A percentile compares a stretch with the other conserved stretches of the same genome.
Conservation (phyloP, 805 yeast genomes). For the Candida caryicola region DNA sequence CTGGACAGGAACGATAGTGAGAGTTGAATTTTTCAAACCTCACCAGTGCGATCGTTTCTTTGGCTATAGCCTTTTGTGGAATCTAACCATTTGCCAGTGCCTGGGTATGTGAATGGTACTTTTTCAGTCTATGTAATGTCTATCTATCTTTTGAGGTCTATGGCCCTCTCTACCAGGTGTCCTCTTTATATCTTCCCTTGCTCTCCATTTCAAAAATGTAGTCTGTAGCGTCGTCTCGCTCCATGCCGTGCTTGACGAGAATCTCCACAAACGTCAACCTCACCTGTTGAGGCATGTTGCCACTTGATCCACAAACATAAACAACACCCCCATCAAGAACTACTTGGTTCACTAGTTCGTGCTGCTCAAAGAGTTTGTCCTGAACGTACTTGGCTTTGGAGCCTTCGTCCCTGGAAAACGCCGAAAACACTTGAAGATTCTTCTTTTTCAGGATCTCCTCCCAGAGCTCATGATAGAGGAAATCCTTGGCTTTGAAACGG, state of each 20-base stretch:
- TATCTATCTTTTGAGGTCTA: no score
- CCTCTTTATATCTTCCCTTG: conserved; percentile 71
- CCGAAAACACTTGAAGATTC: conserved; percentile 36
- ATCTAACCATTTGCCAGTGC: no score
- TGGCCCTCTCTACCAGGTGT: conserved; percentile 90
- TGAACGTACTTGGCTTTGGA: conserved; percentile 63
- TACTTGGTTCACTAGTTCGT: conserved; percentile 49
- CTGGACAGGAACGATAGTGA: no score
- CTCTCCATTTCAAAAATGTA: conserved; percentile 60
- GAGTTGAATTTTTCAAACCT: no score
- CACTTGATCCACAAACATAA: conserved; percentile 90
- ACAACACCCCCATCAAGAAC: conserved; percentile 56
- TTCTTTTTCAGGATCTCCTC: conserved; percentile 27
- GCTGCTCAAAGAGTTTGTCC: conserved; percentile 56
- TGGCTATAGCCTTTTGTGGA: no score
- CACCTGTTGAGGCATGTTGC: conserved; percentile 89
- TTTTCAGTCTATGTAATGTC: no score
- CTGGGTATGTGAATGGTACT: no score
- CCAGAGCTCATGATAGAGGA: conserved; percentile 59
- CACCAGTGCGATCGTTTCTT: no score
- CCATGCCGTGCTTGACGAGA: conserved; percentile 43
- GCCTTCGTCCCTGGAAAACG: conserved; percentile 50
- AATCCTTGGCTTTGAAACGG: conserved; percentile 64
- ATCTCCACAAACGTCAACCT: conserved; percentile 73
- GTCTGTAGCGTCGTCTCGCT: conserved; percentile 46